phyloP scores from a whole-genome alignment of 495 filamentous ascomycete species.

The Penicillium ochrochloron region DNA sequence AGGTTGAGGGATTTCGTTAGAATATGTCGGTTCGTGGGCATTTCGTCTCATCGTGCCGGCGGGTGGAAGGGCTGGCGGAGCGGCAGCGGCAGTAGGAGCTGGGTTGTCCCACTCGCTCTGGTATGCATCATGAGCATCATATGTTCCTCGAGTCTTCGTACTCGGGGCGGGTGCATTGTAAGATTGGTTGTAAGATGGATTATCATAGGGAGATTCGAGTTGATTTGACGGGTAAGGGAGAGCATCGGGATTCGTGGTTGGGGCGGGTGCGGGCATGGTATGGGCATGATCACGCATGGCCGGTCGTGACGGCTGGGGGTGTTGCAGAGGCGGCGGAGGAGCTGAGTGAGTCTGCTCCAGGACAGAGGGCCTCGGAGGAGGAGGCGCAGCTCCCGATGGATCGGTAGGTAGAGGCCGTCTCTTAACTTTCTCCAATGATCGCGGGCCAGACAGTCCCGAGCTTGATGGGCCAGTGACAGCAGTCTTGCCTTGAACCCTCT shows the following conservation, averaged over 20 bases:
- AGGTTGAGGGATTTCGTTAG: slow-evolving; percentile 24
- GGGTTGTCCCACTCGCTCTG: slow-evolving; percentile 37
- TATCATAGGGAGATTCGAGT: slow-evolving; percentile 33
- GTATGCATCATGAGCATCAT: slow-evolving; percentile 39
- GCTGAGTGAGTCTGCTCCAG: slow-evolving; percentile 36
- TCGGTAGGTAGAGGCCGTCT: slow-evolving; percentile 79
- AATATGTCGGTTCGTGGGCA: slow-evolving; percentile 32
- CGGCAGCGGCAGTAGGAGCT: too few species aligned
- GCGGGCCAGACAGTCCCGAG: slow-evolving; percentile 59
- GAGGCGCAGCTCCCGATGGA: slow-evolving; percentile 52
- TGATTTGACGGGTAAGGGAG: slow-evolving; percentile 28
- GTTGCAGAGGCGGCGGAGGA: slow-evolving; percentile 29
- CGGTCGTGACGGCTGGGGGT: slow-evolving; percentile 31
- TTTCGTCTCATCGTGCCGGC: slow-evolving; percentile 22
- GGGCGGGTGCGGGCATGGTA: slow-evolving; percentile 23
- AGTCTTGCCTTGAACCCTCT: slow-evolving; percentile 39
- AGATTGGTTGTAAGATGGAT: slow-evolving; percentile 22
- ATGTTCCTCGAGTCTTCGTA: slow-evolving; percentile 26
- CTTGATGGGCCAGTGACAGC: slow-evolving; percentile 23
- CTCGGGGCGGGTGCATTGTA: slow-evolving; percentile 27
- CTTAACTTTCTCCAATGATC: slow-evolving; percentile 66
- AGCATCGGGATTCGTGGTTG: slow-evolving; percentile 23
- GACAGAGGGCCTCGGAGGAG: slow-evolving; percentile 30
- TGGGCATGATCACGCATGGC: slow-evolving; percentile 31
- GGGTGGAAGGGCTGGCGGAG: slow-evolving; percentile 21